Evolutionary conservation across 108 stramenopile species (phyloP).

Genomic region (Fistulifera solaris): DNA sequence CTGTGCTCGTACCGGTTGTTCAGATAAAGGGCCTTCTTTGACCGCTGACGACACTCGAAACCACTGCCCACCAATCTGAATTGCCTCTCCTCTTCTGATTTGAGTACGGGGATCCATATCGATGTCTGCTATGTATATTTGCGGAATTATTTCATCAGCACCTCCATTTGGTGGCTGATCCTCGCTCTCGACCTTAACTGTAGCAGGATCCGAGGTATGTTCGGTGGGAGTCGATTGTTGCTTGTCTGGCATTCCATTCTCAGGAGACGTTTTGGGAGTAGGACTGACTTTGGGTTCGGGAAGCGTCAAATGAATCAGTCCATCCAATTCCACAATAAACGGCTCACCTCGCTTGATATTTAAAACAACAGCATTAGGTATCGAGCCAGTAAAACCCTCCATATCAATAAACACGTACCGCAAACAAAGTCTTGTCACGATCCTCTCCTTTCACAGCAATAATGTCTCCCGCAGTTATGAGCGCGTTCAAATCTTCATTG

Average conservation of each 20-base stretch:
- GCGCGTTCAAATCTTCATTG: conserved; percentile 48
- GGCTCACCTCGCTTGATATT: conserved; percentile 65
- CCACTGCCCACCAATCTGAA: conserved; percentile 72
- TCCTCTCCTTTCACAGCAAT: conserved; percentile 68
- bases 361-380: too few relatives aligned
- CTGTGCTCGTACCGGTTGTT: conserved; percentile 66
- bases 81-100: conserved; percentile 74
- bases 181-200: not conserved
- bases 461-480: conserved; percentile 66
- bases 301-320: conserved; percentile 33
- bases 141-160: conserved; percentile 2
- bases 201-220: not conserved
- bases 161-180: not conserved
- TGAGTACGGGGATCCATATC: conserved; percentile 64
- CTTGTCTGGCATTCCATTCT: not conserved
- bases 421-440: conserved; percentile 66
- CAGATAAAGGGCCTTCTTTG: conserved; percentile 45
- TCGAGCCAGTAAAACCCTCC: too few relatives aligned
- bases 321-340: conserved; percentile 79
- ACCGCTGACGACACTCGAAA: conserved; percentile 70
- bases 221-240: not conserved
- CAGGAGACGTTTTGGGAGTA: not conserved
- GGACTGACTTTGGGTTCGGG: not conserved
- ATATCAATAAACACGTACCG: conserved; percentile 11
- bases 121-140: conserved; percentile 30